Percentiles rank a stretch among this genome's conserved stretches.
phyloP scores from a whole-genome alignment of 176 grass and related monocot genomes.

The Eleusine indica region DNA sequence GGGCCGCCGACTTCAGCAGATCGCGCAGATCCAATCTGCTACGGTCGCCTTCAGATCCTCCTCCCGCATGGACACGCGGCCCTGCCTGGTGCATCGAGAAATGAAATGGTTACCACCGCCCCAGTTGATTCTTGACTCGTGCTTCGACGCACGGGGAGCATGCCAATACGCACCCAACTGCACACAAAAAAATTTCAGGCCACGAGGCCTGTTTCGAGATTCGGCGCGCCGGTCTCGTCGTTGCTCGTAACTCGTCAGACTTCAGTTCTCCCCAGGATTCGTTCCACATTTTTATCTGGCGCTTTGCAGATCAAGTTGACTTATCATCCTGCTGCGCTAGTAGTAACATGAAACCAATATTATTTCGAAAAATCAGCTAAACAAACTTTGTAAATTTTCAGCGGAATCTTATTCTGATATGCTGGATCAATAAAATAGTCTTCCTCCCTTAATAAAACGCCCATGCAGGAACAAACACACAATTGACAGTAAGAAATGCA shows the following conservation, averaged over 20 bases:
- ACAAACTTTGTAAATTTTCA: background rate
- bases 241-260: background rate
- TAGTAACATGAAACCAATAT: background rate
- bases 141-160: background rate
- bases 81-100: background rate
- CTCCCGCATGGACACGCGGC: background rate
- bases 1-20: background rate
- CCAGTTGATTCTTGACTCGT: background rate
- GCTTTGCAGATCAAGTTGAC: background rate
- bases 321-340: background rate
- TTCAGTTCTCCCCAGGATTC: background rate
- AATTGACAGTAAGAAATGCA: background rate
- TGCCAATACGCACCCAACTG: background rate
- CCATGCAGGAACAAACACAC: background rate
- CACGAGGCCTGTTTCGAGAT: background rate
- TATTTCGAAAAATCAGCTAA: background rate
- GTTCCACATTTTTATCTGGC: slow-evolving; percentile 20
- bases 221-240: background rate
- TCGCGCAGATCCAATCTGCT: background rate
- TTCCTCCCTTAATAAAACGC: background rate
- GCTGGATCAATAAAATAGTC: background rate
- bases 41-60: background rate
- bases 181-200: no score
- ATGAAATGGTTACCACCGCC: no score
- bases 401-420: background rate